Percentiles rank a stretch among this genome's conserved stretches.
Evolutionary conservation across 1,284 basidiomycete species (phyloP).

Genomic region (Coniophora puteana): DNA sequence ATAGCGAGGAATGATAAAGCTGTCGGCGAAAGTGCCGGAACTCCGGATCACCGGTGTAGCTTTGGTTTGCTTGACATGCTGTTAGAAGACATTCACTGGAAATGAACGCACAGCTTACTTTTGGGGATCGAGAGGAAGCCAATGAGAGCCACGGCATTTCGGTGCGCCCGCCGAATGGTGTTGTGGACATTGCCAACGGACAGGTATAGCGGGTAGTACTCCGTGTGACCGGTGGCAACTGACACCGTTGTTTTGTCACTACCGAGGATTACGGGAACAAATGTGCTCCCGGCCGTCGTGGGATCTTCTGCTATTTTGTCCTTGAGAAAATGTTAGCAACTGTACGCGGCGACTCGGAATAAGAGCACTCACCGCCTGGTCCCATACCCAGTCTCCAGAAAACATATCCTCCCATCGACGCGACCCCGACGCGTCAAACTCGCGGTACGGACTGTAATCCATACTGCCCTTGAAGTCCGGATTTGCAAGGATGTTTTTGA

Average conservation of each 20-base stretch:
- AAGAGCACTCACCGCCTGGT: slow-evolving; percentile 9
- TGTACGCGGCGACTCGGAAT: slow-evolving; percentile 1
- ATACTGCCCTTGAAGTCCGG: slow-evolving; percentile 19
- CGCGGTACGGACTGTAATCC: slow-evolving; percentile 16
- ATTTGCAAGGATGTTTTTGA: slow-evolving; percentile 8
- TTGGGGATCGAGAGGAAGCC: slow-evolving; percentile 25
- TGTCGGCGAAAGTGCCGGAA: slow-evolving; percentile 6
- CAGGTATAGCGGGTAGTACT: slow-evolving; percentile 19
- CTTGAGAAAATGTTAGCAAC: background rate
- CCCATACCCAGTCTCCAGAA: slow-evolving; percentile 17
- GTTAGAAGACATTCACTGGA: background rate
- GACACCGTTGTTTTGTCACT: slow-evolving; percentile 25
- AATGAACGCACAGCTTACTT: slow-evolving; percentile 6
- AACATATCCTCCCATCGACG: slow-evolving; percentile 12
- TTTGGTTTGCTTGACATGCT: slow-evolving; percentile 3
- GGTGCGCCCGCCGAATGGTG: slow-evolving; percentile 19
- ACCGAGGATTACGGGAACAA: slow-evolving; percentile 15
- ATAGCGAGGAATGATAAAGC: slow-evolving; percentile 4
- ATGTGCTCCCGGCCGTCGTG: slow-evolving; percentile 10
- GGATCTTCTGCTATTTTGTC: slow-evolving; percentile 12
- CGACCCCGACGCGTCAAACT: slow-evolving; percentile 5
- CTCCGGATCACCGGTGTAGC: slow-evolving; percentile 3
- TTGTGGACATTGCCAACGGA: slow-evolving; percentile 17
- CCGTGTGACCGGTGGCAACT: slow-evolving; percentile 22
- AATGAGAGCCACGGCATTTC: slow-evolving; percentile 16